A percentile compares a stretch with the other conserved stretches of the same genome.
Evolutionary conservation across 106 monocot genomes (phyloP).

Genomic region (Acorus gramineus): DNA sequence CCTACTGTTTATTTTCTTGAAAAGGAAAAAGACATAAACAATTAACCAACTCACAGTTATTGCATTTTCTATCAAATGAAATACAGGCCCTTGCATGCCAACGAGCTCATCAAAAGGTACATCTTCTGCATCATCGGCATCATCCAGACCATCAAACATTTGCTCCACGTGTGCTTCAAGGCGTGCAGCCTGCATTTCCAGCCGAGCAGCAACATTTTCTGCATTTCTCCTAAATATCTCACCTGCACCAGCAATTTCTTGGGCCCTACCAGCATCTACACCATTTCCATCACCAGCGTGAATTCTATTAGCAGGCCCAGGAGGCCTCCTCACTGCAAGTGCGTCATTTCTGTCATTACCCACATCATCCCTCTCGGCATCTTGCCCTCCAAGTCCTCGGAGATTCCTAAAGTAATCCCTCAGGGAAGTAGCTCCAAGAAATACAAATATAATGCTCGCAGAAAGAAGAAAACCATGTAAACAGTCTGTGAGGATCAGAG

Average conservation of each 20-base stretch:
- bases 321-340: slow-evolving; percentile 61
- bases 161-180: slow-evolving; percentile 98
- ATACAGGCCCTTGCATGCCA: slow-evolving; percentile 98
- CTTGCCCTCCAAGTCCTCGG: slow-evolving; percentile 71
- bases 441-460: slow-evolving; percentile 95
- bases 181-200: slow-evolving; percentile 90
- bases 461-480: slow-evolving; percentile 94
- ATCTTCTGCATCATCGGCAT: slow-evolving; percentile 98
- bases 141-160: slow-evolving; percentile 98
- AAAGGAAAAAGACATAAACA: neutral
- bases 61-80: slow-evolving; percentile 98
- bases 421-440: slow-evolving; percentile 96
- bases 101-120: slow-evolving; percentile 99
- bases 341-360: slow-evolving; percentile 85
- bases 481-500: slow-evolving; percentile 86
- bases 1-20: too few relatives aligned
- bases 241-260: slow-evolving; percentile 75
- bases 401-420: slow-evolving; percentile 95
- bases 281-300: slow-evolving; percentile 55
- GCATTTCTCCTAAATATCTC: slow-evolving; percentile 92
- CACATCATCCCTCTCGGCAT: slow-evolving; percentile 83
- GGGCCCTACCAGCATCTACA: slow-evolving; percentile 70
- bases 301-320: slow-evolving; percentile 49
- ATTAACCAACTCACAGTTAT: slow-evolving; percentile 64
- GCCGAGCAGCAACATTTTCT: slow-evolving; percentile 93